Conservation (phyloP, 345 rosid genomes). For the Eucalyptus globulus region DNA sequence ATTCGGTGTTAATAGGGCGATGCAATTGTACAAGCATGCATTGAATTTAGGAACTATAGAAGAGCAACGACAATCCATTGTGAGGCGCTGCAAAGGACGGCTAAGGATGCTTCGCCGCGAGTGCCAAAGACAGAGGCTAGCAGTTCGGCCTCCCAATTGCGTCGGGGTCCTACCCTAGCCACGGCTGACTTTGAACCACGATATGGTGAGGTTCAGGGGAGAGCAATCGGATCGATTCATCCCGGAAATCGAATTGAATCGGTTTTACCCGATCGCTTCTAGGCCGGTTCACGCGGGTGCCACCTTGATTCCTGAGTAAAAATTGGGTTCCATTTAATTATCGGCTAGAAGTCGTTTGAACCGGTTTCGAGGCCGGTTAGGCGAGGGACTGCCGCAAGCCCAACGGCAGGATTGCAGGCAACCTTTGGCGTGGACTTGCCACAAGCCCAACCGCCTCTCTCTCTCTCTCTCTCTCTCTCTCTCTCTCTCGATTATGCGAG, state of each 20-base stretch:
- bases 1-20: neutral
- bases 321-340: neutral
- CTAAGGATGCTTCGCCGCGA: neutral
- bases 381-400: neutral
- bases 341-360: neutral
- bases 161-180: neutral
- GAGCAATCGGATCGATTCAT: neutral
- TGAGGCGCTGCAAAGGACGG: neutral
- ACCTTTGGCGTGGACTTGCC: neutral
- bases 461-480: neutral
- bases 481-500: neutral
- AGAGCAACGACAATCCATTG: neutral
- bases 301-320: neutral
- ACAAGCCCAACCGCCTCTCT: neutral
- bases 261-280: neutral
- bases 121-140: neutral
- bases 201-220: neutral
- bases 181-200: neutral
- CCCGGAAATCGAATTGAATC: neutral
- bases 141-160: neutral
- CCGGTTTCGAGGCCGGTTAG: neutral
- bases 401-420: neutral
- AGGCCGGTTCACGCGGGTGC: neutral
- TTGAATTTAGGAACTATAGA: neutral
- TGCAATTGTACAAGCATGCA: neutral